These are phyloP conservation scores for Aspergillus clavatus DNA, from an alignment of 2,329 filamentous ascomycete species.

Conservation along the genomic window DNA sequence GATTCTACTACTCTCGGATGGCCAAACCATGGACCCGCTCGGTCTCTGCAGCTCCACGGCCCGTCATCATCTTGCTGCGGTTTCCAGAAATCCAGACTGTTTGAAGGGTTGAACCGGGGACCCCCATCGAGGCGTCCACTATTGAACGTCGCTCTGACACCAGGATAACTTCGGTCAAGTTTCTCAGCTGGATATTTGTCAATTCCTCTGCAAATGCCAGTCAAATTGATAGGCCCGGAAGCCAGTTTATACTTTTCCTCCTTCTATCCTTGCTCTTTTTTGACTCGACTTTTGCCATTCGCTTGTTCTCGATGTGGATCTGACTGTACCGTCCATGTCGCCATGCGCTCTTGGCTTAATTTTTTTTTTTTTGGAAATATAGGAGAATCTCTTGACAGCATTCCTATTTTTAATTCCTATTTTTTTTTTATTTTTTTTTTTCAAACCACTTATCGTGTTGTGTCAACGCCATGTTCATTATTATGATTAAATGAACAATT, in stretches of 20 bases:
- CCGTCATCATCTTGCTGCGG: constrained; percentile 2
- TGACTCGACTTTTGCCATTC: neutral
- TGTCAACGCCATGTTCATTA: too few relatives aligned
- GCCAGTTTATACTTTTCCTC: neutral
- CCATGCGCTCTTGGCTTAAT: neutral
- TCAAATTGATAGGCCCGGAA: neutral
- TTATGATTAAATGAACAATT: too few relatives aligned
- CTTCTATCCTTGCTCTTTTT: neutral
- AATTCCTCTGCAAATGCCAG: neutral
- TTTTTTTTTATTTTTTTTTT: too few relatives aligned
- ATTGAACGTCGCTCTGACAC: neutral
- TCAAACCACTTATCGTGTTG: too few relatives aligned
- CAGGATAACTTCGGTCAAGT: neutral
- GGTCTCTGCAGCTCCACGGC: neutral
- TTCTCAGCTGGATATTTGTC: neutral
- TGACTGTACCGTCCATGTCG: neutral
- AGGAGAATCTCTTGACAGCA: too few relatives aligned
- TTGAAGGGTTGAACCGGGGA: too few relatives aligned
- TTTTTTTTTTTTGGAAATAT: too few relatives aligned
- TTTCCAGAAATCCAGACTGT: neutral
- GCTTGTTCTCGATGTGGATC: neutral
- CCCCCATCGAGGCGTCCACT: neutral
- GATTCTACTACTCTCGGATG: too few relatives aligned
- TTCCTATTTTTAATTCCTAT: neutral
- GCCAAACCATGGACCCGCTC: neutral